Percentiles rank a stretch among this genome's conserved stretches.
These are phyloP conservation scores for Stephania japonica DNA, from an alignment of 164 flowering plant species.

Conservation along the genomic window DNA sequence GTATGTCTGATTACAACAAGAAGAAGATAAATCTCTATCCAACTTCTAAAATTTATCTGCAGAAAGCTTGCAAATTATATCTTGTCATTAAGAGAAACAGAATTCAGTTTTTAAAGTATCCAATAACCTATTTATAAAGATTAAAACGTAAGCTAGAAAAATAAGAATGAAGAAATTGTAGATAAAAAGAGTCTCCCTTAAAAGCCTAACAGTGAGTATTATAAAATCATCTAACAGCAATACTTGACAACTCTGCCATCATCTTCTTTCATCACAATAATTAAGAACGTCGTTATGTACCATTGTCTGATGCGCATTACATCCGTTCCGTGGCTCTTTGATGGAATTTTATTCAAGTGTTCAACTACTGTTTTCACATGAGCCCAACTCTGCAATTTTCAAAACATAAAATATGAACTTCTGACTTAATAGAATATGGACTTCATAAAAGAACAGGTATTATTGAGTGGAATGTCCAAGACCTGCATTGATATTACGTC, in stretches of 20 bases:
- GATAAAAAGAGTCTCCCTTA: background rate
- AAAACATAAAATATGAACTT: background rate
- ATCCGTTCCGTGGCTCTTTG: conserved; percentile 74
- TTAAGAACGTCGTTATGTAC: conserved; percentile 28
- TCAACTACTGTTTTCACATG: conserved; percentile 56
- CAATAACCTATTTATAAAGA: background rate
- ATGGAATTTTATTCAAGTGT: conserved; percentile 61
- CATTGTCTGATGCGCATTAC: conserved; percentile 83
- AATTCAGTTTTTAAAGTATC: background rate
- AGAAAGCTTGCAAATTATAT: background rate
- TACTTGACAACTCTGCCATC: background rate
- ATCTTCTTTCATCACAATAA: background rate
- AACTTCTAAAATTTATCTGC: background rate
- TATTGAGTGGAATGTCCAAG: conserved; percentile 5
- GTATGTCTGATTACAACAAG: background rate
- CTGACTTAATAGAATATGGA: background rate
- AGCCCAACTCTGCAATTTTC: conserved; percentile 68
- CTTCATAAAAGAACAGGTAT: conserved; percentile 1
- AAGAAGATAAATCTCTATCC: background rate
- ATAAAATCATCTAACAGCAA: background rate
- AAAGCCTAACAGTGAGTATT: background rate
- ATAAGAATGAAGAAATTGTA: too few species aligned
- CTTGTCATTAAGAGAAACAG: background rate
- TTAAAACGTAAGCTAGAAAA: background rate
- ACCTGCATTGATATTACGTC: conserved; percentile 96